Base-by-base conservation (phyloP, 345 rosid species). In the Triadica sebifera region DNA sequence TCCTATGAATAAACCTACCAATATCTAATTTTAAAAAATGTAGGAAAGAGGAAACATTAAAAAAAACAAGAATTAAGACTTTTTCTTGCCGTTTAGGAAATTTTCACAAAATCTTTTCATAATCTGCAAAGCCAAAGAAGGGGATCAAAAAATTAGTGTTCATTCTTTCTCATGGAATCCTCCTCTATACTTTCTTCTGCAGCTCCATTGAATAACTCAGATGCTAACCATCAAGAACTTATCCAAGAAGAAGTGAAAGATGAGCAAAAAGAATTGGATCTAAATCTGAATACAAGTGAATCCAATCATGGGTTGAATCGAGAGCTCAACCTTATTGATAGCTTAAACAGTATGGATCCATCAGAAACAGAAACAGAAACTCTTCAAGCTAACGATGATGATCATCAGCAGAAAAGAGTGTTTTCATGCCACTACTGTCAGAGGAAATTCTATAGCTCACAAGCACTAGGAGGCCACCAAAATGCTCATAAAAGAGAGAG, bases 301-400 rank as follows among this genome's bases (percentile, higher is more conserved):
- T 29, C 78, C 52, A 64, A 81, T 63, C 79, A 69, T 56, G 76
- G 83, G 60, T 67, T 85, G 75, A 80, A 61, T 74, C 86, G 74
- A 79, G 97, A 91, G 75, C 94, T 90, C 68, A 88, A 89, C 72
- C 93, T 91, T 75, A 85, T 91, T 20, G 84, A 82, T 68, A 67
- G 72, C 75, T 77, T 89, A 77, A 81, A 79, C 34, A 29, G 34
- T 59, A 45, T 79, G 20, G 80, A 78, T 75, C 67, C 81, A 65
- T 64, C 78, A 51, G 25, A 65, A 58, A 5, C 34, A 3, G 29
- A 20, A 3, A 6, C 16, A 22, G 84, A 80, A 64, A 56, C 73
- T 65, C 76, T 80, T 46, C 34, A 29, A 29, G 67, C 41, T 34
- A 67, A 16, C 45, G 61, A 6, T 68, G 10, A 39, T 24, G 69